These are phyloP conservation scores for Puccinia polysora DNA, from an alignment of 1,284 basidiomycete genomes.

Conservation along the genomic window DNA sequence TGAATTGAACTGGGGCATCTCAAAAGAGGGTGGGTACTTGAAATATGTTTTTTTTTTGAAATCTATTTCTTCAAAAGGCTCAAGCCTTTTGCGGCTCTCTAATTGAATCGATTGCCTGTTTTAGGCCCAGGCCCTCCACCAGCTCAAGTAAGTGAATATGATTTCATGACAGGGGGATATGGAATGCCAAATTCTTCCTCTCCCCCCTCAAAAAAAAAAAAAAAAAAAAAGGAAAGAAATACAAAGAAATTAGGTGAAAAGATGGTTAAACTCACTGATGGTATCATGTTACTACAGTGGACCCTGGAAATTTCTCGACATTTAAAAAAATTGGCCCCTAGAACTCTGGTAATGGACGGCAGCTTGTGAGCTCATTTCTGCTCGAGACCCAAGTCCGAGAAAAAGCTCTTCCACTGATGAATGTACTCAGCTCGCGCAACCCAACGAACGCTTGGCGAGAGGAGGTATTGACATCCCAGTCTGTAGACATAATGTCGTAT, in stretches of 20 bases:
- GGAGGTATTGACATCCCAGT: not conserved
- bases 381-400: not conserved
- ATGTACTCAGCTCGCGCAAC: not conserved
- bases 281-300: not conserved
- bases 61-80: not conserved
- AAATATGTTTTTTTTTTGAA: not conserved
- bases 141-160: not conserved
- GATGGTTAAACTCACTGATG: not conserved
- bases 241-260: not conserved
- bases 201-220: no score
- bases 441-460: not conserved
- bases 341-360: constrained; percentile 10
- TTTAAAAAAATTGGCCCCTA: not conserved
- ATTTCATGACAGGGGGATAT: no score
- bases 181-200: no score
- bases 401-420: not conserved
- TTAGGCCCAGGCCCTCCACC: not conserved
- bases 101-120: not conserved
- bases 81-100: not conserved
- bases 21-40: not conserved
- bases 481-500: not conserved
- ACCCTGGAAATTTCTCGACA: constrained; percentile 7
- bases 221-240: no score
- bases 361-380: not conserved
- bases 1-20: constrained; percentile 26